phyloP scores from a whole-genome alignment of 768 basidiomycete species.

The Psilocybe cyanescens region DNA sequence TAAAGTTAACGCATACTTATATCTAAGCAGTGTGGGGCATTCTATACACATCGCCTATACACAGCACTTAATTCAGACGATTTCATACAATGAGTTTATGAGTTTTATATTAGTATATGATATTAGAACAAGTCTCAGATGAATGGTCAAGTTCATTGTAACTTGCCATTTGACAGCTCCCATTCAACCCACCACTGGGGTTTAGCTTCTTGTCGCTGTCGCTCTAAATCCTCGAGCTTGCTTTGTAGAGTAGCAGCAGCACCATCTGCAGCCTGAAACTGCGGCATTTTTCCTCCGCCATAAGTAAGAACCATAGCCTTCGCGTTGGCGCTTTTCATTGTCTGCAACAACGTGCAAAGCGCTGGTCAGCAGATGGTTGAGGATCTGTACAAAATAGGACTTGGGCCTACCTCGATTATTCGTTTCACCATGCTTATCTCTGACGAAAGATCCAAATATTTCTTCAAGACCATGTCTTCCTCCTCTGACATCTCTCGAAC shows the following conservation, averaged over 20 bases:
- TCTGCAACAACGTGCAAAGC: conserved; percentile 3
- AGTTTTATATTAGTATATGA: too few species aligned
- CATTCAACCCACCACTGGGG: conserved; percentile 18
- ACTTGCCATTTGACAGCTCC: background rate
- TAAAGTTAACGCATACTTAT: conserved; percentile 9
- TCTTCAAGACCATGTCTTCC: conserved; percentile 35
- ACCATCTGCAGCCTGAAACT: background rate
- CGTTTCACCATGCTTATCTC: conserved; percentile 28
- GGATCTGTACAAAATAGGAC: background rate
- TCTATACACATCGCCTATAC: background rate
- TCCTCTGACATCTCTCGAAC: conserved; percentile 38
- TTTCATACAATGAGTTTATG: background rate
- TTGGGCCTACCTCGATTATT: conserved; percentile 25
- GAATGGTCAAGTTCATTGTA: background rate
- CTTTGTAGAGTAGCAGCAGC: conserved; percentile 12
- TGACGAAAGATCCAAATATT: conserved; percentile 41
- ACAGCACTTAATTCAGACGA: background rate
- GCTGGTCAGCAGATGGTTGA: background rate
- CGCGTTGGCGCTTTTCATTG: conserved; percentile 13
- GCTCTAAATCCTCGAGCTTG: conserved; percentile 17
- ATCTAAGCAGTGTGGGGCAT: background rate
- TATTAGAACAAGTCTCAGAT: background rate
- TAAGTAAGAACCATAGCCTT: conserved; percentile 15
- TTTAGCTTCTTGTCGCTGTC: conserved; percentile 10
- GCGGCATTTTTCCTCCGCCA: conserved; percentile 8